These are phyloP conservation scores for Cercospora sesami DNA, from an alignment of 2,329 filamentous ascomycete species.

Conservation along the genomic window DNA sequence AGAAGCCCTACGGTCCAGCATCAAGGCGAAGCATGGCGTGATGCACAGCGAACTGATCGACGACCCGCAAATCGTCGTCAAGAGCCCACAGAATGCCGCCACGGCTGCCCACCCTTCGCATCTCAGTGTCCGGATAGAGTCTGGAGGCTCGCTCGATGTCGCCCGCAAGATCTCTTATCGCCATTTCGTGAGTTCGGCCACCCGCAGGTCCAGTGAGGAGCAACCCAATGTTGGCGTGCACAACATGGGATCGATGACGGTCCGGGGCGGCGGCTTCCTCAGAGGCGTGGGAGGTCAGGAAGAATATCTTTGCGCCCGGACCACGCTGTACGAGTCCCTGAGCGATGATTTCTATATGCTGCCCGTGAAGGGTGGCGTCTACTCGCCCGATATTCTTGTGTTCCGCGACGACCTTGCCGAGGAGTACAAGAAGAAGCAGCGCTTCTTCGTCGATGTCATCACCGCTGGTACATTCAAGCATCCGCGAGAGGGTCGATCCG, in stretches of 20 bases:
- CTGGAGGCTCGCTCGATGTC: conserved; percentile 56
- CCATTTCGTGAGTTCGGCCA: conserved; percentile 26
- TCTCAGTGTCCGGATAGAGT: conserved; percentile 49
- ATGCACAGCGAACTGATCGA: conserved; percentile 54
- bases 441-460: conserved; percentile 61
- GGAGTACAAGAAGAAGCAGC: conserved; percentile 49
- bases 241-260: conserved; percentile 64
- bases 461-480: conserved; percentile 60
- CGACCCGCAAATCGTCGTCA: conserved; percentile 39
- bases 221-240: conserved; percentile 55
- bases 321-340: conserved; percentile 60
- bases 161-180: conserved; percentile 41
- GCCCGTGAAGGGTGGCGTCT: conserved; percentile 59
- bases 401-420: conserved; percentile 50
- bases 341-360: conserved; percentile 61
- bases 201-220: conserved; percentile 29
- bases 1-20: conserved; percentile 53
- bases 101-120: conserved; percentile 21
- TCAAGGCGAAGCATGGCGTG: conserved; percentile 57
- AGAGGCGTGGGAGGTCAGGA: conserved; percentile 62
- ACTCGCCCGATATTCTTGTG: conserved; percentile 60
- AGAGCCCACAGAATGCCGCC: conserved; percentile 20
- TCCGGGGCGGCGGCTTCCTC: conserved; percentile 62
- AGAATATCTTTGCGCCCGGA: conserved; percentile 62
- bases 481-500: conserved; percentile 50